Base-by-base conservation (phyloP, 768 basidiomycete species). In the Scleroderma bovista region DNA sequence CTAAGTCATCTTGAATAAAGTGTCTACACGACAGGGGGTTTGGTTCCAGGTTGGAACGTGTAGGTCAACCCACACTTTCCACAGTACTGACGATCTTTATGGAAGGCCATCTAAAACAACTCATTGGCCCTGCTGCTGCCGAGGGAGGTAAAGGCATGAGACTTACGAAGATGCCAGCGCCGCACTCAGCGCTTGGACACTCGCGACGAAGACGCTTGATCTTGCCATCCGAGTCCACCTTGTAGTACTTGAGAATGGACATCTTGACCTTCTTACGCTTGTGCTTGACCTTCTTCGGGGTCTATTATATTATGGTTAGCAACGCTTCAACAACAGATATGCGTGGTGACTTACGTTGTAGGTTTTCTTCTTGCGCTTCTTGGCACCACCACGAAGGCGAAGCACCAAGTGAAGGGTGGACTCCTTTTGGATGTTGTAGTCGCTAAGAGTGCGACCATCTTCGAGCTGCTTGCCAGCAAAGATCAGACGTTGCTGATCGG, bases 211-310 rank as follows among this genome's bases (percentile, higher is more conserved):
- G 84, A 69, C 96, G 93, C 81, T 96, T 96, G 80, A 98, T 94
- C 77, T 96, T 97, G 70, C 95, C 96, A 62, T 98, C 95, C 41
- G 93, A 94, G 75, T 97, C 95, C 61, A 99, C 94, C 77, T 96
- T 95, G 80, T 97, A 99, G 82, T 96, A 99, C 76, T 98, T 98
- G 72, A 99, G 79, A 76, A 98, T 96, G 65, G 93, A 76, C 93
- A 99, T 97, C 87, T 97, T 98, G 79, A 95, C 92, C 81, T 97
- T 96, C 83, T 98, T 97, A 73, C 88, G 86, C 84, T 96, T 96
- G 80, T 95, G 94, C 86, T 96, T 98, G 83, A 96, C 84, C 82
- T 97, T 97, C 83, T 95, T 96, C 72, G 93, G 93, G 65, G 93
- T 95, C 87, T 89, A 60, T 24, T 52, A 41, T 13, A 24, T 26